Evolutionary conservation across 495 filamentous ascomycete species (phyloP).

Genomic region (Tuber indicum): DNA sequence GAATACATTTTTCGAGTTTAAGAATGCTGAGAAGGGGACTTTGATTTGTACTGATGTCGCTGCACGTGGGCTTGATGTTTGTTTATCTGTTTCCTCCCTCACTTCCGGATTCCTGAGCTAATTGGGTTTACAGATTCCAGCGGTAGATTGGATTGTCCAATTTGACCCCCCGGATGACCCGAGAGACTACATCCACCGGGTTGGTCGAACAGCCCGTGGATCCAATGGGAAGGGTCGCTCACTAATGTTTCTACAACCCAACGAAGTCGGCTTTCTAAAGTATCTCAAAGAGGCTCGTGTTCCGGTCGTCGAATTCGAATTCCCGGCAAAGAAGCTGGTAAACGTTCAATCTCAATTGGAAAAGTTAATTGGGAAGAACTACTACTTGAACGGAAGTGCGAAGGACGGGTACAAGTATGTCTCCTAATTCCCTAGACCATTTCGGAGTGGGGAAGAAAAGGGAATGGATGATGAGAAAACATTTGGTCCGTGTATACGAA

Average conservation of each 20-base stretch:
- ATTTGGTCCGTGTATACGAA: slow-evolving; percentile 6
- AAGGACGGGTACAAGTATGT: slow-evolving; percentile 54
- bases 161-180: slow-evolving; percentile 92
- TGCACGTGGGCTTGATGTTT: slow-evolving; percentile 79
- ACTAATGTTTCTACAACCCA: slow-evolving; percentile 86
- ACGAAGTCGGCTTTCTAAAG: slow-evolving; percentile 84
- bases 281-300: slow-evolving; percentile 88
- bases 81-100: slow-evolving; percentile 32
- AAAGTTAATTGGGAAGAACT: slow-evolving; percentile 87
- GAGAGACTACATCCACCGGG: slow-evolving; percentile 90
- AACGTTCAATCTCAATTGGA: slow-evolving; percentile 95
- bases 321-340: slow-evolving; percentile 82
- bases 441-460: neutral
- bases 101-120: slow-evolving; percentile 6
- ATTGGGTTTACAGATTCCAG: slow-evolving; percentile 58
- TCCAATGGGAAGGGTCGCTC: slow-evolving; percentile 73
- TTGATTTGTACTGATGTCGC: slow-evolving; percentile 96
- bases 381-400: slow-evolving; percentile 83
- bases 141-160: slow-evolving; percentile 92
- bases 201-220: slow-evolving; percentile 89
- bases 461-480: slow-evolving; percentile 1
- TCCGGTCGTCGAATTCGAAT: slow-evolving; percentile 92
- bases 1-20: slow-evolving; percentile 97
- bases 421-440: neutral
- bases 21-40: slow-evolving; percentile 82